These are phyloP conservation scores for Colletotrichum shisoi DNA, from an alignment of 2,329 filamentous ascomycete genomes.

Conservation along the genomic window DNA sequence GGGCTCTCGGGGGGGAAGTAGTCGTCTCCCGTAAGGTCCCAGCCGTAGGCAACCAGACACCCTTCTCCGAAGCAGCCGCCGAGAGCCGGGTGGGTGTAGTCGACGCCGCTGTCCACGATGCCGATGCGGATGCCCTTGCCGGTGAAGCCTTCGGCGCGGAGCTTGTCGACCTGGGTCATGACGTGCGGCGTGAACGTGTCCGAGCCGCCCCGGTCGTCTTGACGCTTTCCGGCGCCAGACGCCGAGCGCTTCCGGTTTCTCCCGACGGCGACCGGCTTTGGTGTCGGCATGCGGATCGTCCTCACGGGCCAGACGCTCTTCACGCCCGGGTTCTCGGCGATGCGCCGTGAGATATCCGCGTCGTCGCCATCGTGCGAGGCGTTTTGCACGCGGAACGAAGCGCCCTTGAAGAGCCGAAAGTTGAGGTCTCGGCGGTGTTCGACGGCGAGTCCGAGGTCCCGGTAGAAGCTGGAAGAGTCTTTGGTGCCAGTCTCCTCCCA, in stretches of 20 bases:
- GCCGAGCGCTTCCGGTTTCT: slow-evolving; percentile 1
- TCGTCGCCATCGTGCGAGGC: slow-evolving; percentile 42
- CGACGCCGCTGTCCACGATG: slow-evolving; percentile 54
- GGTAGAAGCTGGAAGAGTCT: slow-evolving; percentile 30
- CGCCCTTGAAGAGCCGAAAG: slow-evolving; percentile 42
- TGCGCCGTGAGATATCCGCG: slow-evolving; percentile 24
- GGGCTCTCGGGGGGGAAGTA: slow-evolving; percentile 43
- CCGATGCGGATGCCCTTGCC: slow-evolving; percentile 56
- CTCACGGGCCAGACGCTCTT: slow-evolving; percentile 46
- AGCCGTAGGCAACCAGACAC: slow-evolving; percentile 57
- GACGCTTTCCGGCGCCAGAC: slow-evolving; percentile 1
- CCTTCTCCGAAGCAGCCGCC: slow-evolving; percentile 62
- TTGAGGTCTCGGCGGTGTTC: slow-evolving; percentile 41
- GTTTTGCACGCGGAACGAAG: slow-evolving; percentile 41
- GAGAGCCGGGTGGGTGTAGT: slow-evolving; percentile 61
- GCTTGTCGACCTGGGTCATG: slow-evolving; percentile 50
- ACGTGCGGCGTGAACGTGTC: slow-evolving; percentile 33
- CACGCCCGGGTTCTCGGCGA: slow-evolving; percentile 42
- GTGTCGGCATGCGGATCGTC: slow-evolving; percentile 37
- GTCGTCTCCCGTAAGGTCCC: slow-evolving; percentile 57
- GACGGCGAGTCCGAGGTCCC: slow-evolving; percentile 35
- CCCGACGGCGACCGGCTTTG: slow-evolving; percentile 31
- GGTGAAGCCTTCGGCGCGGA: slow-evolving; percentile 53
- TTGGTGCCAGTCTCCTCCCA: slow-evolving; percentile 37
- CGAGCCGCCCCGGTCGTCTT: neutral